A percentile compares a stretch with the other conserved stretches of the same genome.
phyloP scores from a whole-genome alignment of 176 grass and related monocot genomes.

The Tillandsia leiboldiana region DNA sequence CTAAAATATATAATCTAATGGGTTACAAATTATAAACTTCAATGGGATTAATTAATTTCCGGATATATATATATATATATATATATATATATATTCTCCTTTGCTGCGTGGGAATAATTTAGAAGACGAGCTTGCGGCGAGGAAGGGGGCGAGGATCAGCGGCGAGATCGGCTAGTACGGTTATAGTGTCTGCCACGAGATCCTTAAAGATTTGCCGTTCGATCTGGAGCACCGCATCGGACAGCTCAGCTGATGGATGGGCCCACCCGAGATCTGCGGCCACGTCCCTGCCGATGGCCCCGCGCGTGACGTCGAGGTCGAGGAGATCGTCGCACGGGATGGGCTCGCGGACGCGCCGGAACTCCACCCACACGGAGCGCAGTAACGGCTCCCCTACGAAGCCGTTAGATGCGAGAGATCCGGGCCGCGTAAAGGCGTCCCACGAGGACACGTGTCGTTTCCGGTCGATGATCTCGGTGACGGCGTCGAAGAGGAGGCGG shows the following conservation, averaged over 20 bases:
- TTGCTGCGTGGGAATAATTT: background rate
- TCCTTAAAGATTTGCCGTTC: slow-evolving; percentile 26
- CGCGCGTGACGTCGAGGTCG: slow-evolving; percentile 1
- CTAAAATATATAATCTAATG: no score
- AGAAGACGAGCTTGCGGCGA: slow-evolving; percentile 4
- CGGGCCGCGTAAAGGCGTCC: slow-evolving; percentile 5
- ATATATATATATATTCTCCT: background rate
- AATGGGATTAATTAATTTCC: no score
- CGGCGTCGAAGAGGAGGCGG: slow-evolving; percentile 17
- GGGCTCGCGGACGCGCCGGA: slow-evolving; percentile 1
- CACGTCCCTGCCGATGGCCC: slow-evolving; percentile 4
- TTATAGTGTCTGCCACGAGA: slow-evolving; percentile 12
- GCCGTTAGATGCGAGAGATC: background rate
- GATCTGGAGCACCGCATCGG: slow-evolving; percentile 17
- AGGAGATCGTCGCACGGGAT: background rate
- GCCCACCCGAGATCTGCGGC: slow-evolving; percentile 3
- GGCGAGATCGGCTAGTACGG: slow-evolving; percentile 1
- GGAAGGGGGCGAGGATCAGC: no score
- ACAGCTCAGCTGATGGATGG: background rate
- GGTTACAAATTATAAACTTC: no score
- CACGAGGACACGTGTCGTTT: slow-evolving; percentile 11
- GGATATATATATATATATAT: background rate
- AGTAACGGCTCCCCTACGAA: background rate
- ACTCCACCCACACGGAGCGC: slow-evolving; percentile 12
- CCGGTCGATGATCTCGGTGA: slow-evolving; percentile 14